phyloP scores from a whole-genome alignment of 2,329 filamentous ascomycete species.

The Aspergillus arachidicola region DNA sequence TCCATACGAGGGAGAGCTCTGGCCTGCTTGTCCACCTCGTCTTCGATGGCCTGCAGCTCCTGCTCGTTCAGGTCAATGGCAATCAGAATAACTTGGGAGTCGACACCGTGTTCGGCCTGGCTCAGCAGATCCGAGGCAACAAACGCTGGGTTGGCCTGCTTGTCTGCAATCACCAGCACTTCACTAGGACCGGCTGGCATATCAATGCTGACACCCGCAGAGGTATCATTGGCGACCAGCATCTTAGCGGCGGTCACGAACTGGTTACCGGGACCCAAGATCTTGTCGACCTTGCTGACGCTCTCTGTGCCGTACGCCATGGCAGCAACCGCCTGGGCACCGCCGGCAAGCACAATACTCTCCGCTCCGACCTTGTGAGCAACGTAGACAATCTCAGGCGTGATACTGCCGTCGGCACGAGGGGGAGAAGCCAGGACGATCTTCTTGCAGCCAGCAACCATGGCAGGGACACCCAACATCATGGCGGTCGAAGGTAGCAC shows the following conservation, averaged over 20 bases:
- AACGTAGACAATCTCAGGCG: conserved; percentile 95
- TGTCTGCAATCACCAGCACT: conserved; percentile 93
- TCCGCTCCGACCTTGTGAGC: conserved; percentile 96
- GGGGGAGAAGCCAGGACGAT: conserved; percentile 94
- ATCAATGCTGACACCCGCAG: conserved; percentile 91
- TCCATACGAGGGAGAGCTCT: conserved; percentile 85
- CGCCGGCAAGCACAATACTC: conserved; percentile 92
- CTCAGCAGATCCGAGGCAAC: conserved; percentile 93
- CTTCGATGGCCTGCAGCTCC: conserved; percentile 80
- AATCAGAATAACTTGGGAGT: conserved; percentile 92
- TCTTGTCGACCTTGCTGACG: conserved; percentile 97
- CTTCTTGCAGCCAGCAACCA: conserved; percentile 94
- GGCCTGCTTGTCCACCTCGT: conserved; percentile 87
- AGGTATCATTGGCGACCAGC: conserved; percentile 96
- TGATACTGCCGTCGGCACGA: conserved; percentile 83
- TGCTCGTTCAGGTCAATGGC: conserved; percentile 75
- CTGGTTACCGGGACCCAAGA: conserved; percentile 94
- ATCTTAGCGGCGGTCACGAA: conserved; percentile 99
- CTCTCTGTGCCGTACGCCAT: conserved; percentile 97
- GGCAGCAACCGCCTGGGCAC: conserved; percentile 91
- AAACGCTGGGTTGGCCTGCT: conserved; percentile 84
- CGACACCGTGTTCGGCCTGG: conserved; percentile 94
- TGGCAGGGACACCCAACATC: conserved; percentile 96
- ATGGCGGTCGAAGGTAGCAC: conserved; percentile 96
- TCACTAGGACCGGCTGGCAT: conserved; percentile 98